Evolutionary conservation across 371 early-diverging fungal species (phyloP).

Genomic region (Mucor lusitanicus): DNA sequence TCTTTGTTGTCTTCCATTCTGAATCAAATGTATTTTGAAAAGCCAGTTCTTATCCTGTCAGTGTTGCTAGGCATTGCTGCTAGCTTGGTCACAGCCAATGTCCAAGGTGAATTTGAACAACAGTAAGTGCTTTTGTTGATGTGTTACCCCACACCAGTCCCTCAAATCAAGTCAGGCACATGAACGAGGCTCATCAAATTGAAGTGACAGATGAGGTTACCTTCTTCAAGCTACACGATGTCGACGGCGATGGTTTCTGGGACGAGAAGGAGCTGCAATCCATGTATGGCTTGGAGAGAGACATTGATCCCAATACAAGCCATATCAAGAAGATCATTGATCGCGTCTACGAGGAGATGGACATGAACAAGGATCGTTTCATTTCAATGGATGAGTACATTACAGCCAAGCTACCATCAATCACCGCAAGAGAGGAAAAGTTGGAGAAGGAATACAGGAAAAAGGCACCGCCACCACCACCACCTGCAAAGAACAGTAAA

Average conservation of each 20-base stretch:
- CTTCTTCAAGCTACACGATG: constrained; percentile 46
- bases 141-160: too few relatives aligned
- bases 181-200: constrained; percentile 38
- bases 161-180: constrained; percentile 25
- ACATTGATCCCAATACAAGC: constrained; percentile 34
- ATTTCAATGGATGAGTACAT: constrained; percentile 43
- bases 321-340: constrained; percentile 43
- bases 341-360: constrained; percentile 42
- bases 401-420: constrained; percentile 23
- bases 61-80: background rate
- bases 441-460: background rate
- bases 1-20: background rate
- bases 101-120: constrained; percentile 11
- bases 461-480: background rate
- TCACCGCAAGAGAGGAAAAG: constrained; percentile 19
- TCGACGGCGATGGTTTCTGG: constrained; percentile 42
- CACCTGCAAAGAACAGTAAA: background rate
- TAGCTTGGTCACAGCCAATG: background rate
- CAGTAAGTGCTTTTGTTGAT: background rate
- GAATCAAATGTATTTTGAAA: background rate
- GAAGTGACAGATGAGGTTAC: constrained; percentile 40
- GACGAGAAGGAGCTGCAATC: constrained; percentile 31
- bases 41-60: background rate
- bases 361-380: constrained; percentile 27
- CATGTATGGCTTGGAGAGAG: constrained; percentile 41